Evolutionary conservation across 2,329 filamentous ascomycete genomes (phyloP), one percentile per base, ranked within the genome.

Genomic region (Phialemonium atrogriseum): DNA sequence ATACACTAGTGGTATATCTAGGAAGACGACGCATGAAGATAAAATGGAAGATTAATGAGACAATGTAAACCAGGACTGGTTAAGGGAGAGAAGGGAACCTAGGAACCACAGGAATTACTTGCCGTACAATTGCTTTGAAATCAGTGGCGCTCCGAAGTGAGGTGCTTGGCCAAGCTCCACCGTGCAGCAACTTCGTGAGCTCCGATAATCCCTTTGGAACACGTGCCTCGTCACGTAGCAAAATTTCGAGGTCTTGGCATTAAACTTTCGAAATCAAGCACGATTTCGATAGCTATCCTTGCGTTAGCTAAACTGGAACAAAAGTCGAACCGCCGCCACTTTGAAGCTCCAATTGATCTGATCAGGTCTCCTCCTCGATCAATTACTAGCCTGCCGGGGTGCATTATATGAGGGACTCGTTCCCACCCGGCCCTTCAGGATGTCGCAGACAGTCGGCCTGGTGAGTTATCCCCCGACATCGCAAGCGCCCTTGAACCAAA

Each of bases 381-480:
- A n/a, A n/a, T n/a, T n/a, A n/a, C n/a, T n/a, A n/a, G n/a, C n/a
- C n/a, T n/a, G n/a, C n/a, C n/a, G n/a, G n/a, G n/a, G n/a, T n/a
- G n/a, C 37, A 26, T 27, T 49, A 38, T 32, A 49, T 47, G 50
- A 52, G 52, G 52, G 55, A 50, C 44, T 40, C 29, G 44, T 43
- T 45, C 47, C 46, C 46, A 44, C 27, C 26, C 33, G 22, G 19
- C 25, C 35, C 32, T 38, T 45, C 56, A 64, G 36, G 25, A 89
- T 89, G 84, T 88, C 84, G 46, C 83, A 87, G 70, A 80, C 75
- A 44, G 64, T 87, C 51, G 84, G 84, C 50, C 65, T 81, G 58
- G 84, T 88, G 73, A 51, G 66, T 48, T 58, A 41, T 32, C 26
- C 26, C 34, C 33, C 28, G 18, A 24, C 34, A 20, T 17, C 30